Conservation (phyloP, 169 alveolate genomes). For the Hepatocystis sp. region DNA sequence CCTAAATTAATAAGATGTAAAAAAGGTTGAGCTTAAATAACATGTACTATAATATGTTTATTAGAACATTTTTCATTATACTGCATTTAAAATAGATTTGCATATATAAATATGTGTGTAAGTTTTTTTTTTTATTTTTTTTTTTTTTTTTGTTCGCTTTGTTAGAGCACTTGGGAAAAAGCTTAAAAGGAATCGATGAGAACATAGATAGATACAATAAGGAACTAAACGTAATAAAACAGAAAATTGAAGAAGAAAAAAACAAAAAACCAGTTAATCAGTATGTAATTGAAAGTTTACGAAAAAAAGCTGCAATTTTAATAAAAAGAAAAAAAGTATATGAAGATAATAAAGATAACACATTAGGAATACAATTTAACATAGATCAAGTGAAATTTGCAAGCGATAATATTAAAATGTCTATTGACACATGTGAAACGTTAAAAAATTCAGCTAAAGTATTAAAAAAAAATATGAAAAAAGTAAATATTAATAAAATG, state of each 20-base stretch:
- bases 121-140: neutral
- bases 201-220: constrained; percentile 66
- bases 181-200: constrained; percentile 44
- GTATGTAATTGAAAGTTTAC: constrained; percentile 32
- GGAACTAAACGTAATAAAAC: constrained; percentile 66
- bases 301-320: constrained; percentile 65
- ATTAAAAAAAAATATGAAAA: constrained; percentile 72
- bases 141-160: neutral
- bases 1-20: neutral
- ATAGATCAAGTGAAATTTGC: constrained; percentile 75
- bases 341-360: constrained; percentile 64
- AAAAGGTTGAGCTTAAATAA: neutral
- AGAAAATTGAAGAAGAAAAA: constrained; percentile 73
- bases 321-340: constrained; percentile 57
- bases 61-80: neutral
- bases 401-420: constrained; percentile 67
- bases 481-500: constrained; percentile 63
- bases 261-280: constrained; percentile 58
- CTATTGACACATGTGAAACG: constrained; percentile 74
- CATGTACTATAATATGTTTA: neutral
- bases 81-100: neutral
- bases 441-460: constrained; percentile 46
- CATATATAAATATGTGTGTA: neutral
- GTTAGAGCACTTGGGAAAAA: constrained; percentile 53
- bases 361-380: constrained; percentile 74